Percentiles rank a stretch among this genome's conserved stretches.
These are phyloP conservation scores for Xylaria flabelliformis DNA, from an alignment of 495 filamentous ascomycete species.

Conservation along the genomic window DNA sequence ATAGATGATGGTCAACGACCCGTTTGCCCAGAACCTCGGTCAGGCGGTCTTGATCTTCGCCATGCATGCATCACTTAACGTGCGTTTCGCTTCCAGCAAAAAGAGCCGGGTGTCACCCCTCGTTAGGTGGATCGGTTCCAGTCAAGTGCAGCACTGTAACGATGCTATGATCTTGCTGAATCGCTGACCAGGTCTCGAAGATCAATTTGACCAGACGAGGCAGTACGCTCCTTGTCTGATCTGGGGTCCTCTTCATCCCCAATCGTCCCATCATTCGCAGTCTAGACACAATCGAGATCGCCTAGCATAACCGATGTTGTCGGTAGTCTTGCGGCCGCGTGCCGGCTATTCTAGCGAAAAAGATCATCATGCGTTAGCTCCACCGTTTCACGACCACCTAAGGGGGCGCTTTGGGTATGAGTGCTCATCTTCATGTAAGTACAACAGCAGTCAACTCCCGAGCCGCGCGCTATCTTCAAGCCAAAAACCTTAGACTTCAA, in stretches of 20 bases:
- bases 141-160: conserved; percentile 15
- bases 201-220: conserved; percentile 13
- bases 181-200: conserved; percentile 22
- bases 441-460: conserved; percentile 1
- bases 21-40: conserved; percentile 20
- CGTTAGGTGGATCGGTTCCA: conserved; percentile 26
- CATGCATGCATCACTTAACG: conserved; percentile 27
- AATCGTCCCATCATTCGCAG: neutral
- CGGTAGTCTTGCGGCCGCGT: conserved; percentile 9
- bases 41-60: conserved; percentile 25
- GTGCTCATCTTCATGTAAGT: conserved; percentile 3
- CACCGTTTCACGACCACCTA: conserved; percentile 16
- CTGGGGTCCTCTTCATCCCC: conserved; percentile 5
- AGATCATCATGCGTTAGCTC: conserved; percentile 22
- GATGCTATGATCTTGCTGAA: conserved; percentile 5
- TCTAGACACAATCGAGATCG: neutral
- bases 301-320: conserved; percentile 15
- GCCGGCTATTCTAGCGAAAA: conserved; percentile 8
- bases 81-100: conserved; percentile 28
- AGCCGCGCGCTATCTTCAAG: neutral
- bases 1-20: neutral
- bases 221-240: conserved; percentile 2
- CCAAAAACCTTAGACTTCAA: neutral
- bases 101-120: conserved; percentile 23
- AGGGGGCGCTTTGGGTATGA: neutral